These are phyloP conservation scores for Coniochaeta prunicola DNA, from an alignment of 2,329 filamentous ascomycete species.

Conservation along the genomic window DNA sequence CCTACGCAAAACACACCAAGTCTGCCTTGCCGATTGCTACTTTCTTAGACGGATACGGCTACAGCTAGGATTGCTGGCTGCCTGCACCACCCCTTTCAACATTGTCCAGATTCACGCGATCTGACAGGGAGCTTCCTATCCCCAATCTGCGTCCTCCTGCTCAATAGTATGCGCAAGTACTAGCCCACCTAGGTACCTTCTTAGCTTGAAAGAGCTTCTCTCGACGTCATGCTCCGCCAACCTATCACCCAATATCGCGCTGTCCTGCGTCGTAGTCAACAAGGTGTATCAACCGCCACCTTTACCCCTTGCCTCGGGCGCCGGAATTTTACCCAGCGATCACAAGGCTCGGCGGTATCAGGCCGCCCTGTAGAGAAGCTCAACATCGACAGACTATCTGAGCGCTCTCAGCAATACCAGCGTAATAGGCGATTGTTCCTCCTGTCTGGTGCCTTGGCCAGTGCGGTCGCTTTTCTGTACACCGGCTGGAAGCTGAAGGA, in stretches of 20 bases:
- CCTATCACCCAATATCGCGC: slow-evolving; percentile 12
- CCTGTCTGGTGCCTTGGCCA: slow-evolving; percentile 39
- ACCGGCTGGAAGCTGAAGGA: slow-evolving; percentile 44
- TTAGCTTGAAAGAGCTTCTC: neutral
- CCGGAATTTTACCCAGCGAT: slow-evolving; percentile 26
- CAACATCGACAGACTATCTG: slow-evolving; percentile 40
- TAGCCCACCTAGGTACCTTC: neutral
- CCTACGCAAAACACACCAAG: too few relatives aligned
- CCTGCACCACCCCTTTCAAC: too few relatives aligned
- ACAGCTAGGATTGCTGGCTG: too few relatives aligned
- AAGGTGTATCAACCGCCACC: slow-evolving; percentile 4
- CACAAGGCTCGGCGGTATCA: slow-evolving; percentile 11
- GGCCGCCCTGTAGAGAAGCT: slow-evolving; percentile 36
- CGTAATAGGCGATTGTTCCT: slow-evolving; percentile 44
- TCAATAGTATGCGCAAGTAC: neutral
- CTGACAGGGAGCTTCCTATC: too few relatives aligned
- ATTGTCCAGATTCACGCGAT: too few relatives aligned
- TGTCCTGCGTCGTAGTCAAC: slow-evolving; percentile 10
- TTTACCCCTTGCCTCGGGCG: slow-evolving; percentile 9
- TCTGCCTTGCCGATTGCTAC: too few relatives aligned
- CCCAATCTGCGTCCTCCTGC: neutral
- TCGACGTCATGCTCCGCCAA: slow-evolving; percentile 20
- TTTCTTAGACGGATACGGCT: too few relatives aligned
- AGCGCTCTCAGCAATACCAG: slow-evolving; percentile 41
- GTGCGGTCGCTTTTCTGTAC: slow-evolving; percentile 42